phyloP scores from a whole-genome alignment of 2,329 filamentous ascomycete genomes.

The Teratosphaeria gauchensis region DNA sequence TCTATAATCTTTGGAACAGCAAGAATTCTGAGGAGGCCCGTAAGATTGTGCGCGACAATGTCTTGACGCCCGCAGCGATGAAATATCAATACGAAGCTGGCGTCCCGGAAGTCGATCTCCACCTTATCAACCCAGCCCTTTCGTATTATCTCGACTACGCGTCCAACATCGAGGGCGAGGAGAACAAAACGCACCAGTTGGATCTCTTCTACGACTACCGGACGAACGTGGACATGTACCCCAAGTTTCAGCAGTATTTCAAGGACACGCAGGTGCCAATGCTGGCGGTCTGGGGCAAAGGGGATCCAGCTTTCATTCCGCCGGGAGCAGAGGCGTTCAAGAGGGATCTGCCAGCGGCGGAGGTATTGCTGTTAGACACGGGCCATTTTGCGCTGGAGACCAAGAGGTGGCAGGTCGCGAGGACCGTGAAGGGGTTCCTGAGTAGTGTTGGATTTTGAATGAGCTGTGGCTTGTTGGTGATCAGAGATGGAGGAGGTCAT shows the following conservation, averaged over 20 bases:
- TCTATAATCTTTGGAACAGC: constrained; percentile 20
- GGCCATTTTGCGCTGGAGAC: constrained; percentile 48
- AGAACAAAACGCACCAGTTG: constrained; percentile 45
- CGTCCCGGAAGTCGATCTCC: neutral
- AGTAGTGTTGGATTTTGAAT: neutral
- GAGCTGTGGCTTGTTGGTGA: neutral
- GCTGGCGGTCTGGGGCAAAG: constrained; percentile 50
- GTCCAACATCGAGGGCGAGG: constrained; percentile 29
- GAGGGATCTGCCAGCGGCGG: constrained; percentile 39
- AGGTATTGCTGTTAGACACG: constrained; percentile 41
- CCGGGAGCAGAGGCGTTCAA: constrained; percentile 47
- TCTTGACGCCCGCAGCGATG: neutral
- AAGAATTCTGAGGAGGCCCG: neutral
- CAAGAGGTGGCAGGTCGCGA: neutral
- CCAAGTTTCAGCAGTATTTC: constrained; percentile 47
- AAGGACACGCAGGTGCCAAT: constrained; percentile 42
- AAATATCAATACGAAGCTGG: neutral
- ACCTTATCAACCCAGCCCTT: neutral
- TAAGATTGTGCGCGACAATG: neutral
- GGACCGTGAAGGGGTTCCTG: neutral
- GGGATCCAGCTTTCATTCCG: constrained; percentile 43
- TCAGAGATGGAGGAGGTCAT: neutral
- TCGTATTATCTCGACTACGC: neutral
- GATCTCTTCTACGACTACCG: constrained; percentile 50
- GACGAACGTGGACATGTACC: constrained; percentile 46